Conservation (phyloP, 2,329 filamentous ascomycete species). For the Alternaria angustiovoidea region DNA sequence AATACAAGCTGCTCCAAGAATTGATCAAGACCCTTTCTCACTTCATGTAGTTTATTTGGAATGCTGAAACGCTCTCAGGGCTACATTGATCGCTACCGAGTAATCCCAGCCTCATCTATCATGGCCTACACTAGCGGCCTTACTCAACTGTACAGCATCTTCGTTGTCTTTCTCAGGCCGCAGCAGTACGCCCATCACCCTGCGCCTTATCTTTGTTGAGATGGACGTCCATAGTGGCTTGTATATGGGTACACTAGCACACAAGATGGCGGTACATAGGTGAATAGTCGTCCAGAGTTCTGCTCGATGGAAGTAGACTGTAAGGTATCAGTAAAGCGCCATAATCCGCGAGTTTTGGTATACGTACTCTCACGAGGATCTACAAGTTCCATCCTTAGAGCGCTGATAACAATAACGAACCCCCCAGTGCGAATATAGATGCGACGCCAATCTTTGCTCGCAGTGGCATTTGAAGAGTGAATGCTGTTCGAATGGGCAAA, state of each 20-base stretch:
- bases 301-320: not conserved
- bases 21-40: not conserved
- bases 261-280: conserved; percentile 3
- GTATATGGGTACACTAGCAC: not conserved
- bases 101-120: not conserved
- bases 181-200: not conserved
- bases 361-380: not conserved
- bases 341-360: not conserved
- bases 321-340: not conserved
- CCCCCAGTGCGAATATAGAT: not conserved
- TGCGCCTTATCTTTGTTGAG: not conserved
- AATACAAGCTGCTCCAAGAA: not conserved
- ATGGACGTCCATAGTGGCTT: not conserved
- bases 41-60: not conserved
- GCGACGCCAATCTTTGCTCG: not conserved
- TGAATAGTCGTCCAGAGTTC: conserved; percentile 1
- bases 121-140: not conserved
- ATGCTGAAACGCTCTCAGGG: not conserved
- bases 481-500: not conserved
- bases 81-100: not conserved
- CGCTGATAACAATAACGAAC: not conserved
- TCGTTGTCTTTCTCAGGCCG: not conserved
- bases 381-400: not conserved
- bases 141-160: not conserved
- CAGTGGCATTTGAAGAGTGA: not conserved